A percentile compares a stretch with the other conserved stretches of the same genome.
Conservation (phyloP, 805 yeast genomes). For the Zygoascus biomembranicola region DNA sequence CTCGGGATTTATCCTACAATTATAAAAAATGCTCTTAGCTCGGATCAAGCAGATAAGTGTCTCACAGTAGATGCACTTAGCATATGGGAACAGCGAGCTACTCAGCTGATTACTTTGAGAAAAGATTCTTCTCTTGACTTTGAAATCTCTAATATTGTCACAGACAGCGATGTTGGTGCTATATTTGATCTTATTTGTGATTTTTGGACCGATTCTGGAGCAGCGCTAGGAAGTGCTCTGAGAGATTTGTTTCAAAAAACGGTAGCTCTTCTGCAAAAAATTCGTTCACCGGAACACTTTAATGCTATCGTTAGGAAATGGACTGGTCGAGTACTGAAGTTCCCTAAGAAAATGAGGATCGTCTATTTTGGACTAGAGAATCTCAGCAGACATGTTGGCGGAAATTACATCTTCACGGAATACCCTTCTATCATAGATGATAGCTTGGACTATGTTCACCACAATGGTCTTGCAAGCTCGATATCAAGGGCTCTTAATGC, state of each 20-base stretch:
- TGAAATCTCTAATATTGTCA: slow-evolving; percentile 3
- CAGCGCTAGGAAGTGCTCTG: slow-evolving; percentile 63
- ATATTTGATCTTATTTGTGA: slow-evolving; percentile 45
- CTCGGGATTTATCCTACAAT: slow-evolving; percentile 23
- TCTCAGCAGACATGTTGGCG: slow-evolving; percentile 42
- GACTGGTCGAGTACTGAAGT: slow-evolving; percentile 36
- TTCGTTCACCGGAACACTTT: slow-evolving; percentile 15
- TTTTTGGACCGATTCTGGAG: slow-evolving; percentile 63
- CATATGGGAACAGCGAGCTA: slow-evolving; percentile 54
- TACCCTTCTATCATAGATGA: slow-evolving; percentile 40
- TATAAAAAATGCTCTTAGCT: slow-evolving; percentile 25
- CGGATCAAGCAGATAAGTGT: slow-evolving; percentile 31
- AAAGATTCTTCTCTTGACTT: slow-evolving; percentile 5
- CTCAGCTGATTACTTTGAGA: slow-evolving; percentile 29
- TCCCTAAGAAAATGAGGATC: slow-evolving; percentile 49
- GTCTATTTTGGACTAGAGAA: slow-evolving; percentile 53
- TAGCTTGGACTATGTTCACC: slow-evolving; percentile 43
- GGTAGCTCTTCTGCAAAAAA: slow-evolving; percentile 32
- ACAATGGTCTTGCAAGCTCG: slow-evolving; percentile 58
- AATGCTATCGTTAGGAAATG: slow-evolving; percentile 29
- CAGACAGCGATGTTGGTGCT: slow-evolving; percentile 15
- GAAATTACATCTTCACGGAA: slow-evolving; percentile 33
- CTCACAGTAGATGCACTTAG: slow-evolving; percentile 52
- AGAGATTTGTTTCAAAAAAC: slow-evolving; percentile 52
- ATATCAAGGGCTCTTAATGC: slow-evolving; percentile 23